Evolutionary conservation across 1,139 yeast species (phyloP), one percentile per base, ranked within the genome.

Genomic region (Pichiaceae sp.): DNA sequence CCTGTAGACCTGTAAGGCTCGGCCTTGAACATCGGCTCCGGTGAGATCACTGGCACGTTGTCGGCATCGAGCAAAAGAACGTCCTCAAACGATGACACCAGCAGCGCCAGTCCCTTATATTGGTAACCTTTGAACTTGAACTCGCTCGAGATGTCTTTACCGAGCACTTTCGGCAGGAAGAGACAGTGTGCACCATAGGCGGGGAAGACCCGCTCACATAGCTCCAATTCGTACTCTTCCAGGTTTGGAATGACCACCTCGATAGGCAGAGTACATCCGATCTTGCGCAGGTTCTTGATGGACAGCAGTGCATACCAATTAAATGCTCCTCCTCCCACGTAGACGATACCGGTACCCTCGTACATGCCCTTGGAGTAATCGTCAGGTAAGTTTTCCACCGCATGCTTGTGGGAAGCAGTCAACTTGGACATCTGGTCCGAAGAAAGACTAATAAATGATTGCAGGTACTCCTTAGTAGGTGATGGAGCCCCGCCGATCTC

Each of bases 261-360:
- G 16, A 84, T 76, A 0, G 95, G 95, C 31, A 82, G 57, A 25
- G 66, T 61, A 6, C 79, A 72, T 0, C 87, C 86, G 16, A 72
- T 58, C 15, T 75, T 69, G 44, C 95, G 63, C 35, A 85, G 58
- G 37, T 80, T 69, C 52, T 74, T 71, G 42, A 85, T 68, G 1
- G 91, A 76, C 20, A 81, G 60, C 34, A 82, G 60, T 14, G 86
- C 72, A 44, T 82, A 62, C 70, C 93, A 79, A 52, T 82, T 79
- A 62, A 78, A 82, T 46, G 70, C 71, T 2, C 89, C 91, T 31
- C 94, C 94, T 16, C 91, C 91, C 27, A 82, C 89, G 50, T 75
- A 79, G 2, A 84, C 95, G 29, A 84, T 75, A 21, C 95, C 95
- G 41, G 75, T 67, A 1, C 89, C 89, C 52, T 74, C 72, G 41